A percentile compares a stretch with the other conserved stretches of the same genome.
These are phyloP conservation scores for Pseudocercospora cruenta DNA, from an alignment of 2,329 filamentous ascomycete species.

Conservation along the genomic window DNA sequence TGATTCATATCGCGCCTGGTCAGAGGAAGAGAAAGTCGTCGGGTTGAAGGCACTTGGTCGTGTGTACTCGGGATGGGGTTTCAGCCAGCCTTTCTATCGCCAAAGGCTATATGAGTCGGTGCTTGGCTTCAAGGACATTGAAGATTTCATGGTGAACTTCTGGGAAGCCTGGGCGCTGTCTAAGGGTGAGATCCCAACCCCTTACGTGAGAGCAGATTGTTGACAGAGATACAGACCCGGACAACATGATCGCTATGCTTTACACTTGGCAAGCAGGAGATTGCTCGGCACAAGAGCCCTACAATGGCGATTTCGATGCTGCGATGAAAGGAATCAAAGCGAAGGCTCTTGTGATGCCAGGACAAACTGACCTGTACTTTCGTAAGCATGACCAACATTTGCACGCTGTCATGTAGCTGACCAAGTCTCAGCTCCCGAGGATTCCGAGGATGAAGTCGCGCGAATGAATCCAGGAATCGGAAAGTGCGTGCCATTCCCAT, in stretches of 20 bases:
- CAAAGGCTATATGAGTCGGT: conserved; percentile 67
- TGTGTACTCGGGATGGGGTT: conserved; percentile 80
- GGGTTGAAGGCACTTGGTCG: conserved; percentile 67
- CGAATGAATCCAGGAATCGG: conserved; percentile 65
- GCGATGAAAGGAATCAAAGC: conserved; percentile 72
- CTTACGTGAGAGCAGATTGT: not conserved
- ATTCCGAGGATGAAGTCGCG: conserved; percentile 72
- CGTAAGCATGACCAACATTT: conserved; percentile 50
- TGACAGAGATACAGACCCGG: conserved; percentile 59
- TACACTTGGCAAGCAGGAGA: conserved; percentile 79
- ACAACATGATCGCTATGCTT: conserved; percentile 75
- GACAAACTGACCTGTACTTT: conserved; percentile 78
- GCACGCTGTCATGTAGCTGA: not conserved
- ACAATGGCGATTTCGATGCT: conserved; percentile 51
- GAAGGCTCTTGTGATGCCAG: conserved; percentile 70
- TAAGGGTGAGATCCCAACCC: conserved; percentile 53
- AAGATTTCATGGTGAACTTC: conserved; percentile 74
- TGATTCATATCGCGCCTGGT: conserved; percentile 31
- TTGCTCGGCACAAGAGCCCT: conserved; percentile 68
- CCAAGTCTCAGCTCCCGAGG: conserved; percentile 63
- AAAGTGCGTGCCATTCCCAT: conserved; percentile 48
- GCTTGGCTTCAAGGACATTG: conserved; percentile 68
- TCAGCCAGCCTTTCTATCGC: conserved; percentile 78
- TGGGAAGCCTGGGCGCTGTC: conserved; percentile 76
- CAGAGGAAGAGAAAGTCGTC: conserved; percentile 53